A percentile compares a stretch with the other conserved stretches of the same genome.
Evolutionary conservation across 345 rosid species (phyloP).

Genomic region (Euphorbia tirucalli): DNA sequence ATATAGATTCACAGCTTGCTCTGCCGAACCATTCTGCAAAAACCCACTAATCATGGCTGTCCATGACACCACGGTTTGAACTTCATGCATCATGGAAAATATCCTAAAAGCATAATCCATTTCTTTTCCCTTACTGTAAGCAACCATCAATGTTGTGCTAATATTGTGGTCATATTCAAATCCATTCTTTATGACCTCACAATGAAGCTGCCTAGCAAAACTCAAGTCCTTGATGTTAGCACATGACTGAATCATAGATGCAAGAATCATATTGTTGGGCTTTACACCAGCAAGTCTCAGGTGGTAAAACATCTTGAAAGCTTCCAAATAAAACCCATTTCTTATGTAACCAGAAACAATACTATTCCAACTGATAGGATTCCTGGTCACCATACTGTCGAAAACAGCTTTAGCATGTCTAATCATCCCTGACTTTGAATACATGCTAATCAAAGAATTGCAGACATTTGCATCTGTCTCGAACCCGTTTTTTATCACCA

Average conservation of each 20-base stretch:
- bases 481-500: constrained; percentile 61
- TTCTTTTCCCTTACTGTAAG: constrained; percentile 55
- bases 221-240: constrained; percentile 50
- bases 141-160: constrained; percentile 57
- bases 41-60: constrained; percentile 78
- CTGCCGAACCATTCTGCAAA: constrained; percentile 56
- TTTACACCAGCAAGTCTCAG: constrained; percentile 52
- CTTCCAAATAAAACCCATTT: constrained; percentile 59
- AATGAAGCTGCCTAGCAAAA: constrained; percentile 69
- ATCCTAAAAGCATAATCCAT: constrained; percentile 56
- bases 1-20: constrained; percentile 54
- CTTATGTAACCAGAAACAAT: constrained; percentile 60
- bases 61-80: constrained; percentile 64
- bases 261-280: constrained; percentile 52
- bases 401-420: constrained; percentile 58
- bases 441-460: constrained; percentile 72
- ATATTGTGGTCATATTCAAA: constrained; percentile 51
- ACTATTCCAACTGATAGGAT: constrained; percentile 72
- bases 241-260: constrained; percentile 59
- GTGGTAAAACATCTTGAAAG: constrained; percentile 50
- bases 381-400: constrained; percentile 46
- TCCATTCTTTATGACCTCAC: constrained; percentile 54
- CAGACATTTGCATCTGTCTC: constrained; percentile 39
- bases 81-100: constrained; percentile 40
- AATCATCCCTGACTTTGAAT: constrained; percentile 57